Conservation (phyloP, 2,329 filamentous ascomycete genomes). For the Cladosporium oxysporum region DNA sequence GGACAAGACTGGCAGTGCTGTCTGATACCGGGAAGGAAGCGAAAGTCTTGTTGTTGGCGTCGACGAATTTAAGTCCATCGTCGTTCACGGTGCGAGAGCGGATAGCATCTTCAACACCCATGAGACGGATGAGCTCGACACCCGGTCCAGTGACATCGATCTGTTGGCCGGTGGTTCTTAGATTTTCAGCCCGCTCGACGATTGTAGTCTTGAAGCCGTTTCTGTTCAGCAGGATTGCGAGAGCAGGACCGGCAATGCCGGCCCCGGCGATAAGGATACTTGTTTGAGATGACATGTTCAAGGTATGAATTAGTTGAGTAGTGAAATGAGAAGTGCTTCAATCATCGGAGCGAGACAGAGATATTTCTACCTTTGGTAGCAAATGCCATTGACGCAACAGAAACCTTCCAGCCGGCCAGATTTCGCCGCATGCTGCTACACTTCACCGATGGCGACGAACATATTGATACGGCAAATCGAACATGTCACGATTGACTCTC, state of each 20-base stretch:
- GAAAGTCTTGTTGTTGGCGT: constrained; percentile 27
- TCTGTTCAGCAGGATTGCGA: constrained; percentile 31
- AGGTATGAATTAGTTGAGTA: background rate
- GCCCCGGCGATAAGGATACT: constrained; percentile 34
- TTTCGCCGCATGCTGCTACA: background rate
- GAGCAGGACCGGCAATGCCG: constrained; percentile 33
- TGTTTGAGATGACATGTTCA: constrained; percentile 21
- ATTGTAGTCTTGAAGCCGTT: constrained; percentile 31
- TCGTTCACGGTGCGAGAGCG: constrained; percentile 31
- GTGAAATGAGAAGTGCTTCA: background rate
- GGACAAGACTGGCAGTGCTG: constrained; percentile 32
- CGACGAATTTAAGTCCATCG: constrained; percentile 35
- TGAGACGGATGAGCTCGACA: constrained; percentile 31
- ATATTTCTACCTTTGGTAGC: background rate
- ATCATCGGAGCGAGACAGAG: background rate
- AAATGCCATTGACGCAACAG: constrained; percentile 1
- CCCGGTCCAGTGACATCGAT: constrained; percentile 37
- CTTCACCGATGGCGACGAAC: background rate
- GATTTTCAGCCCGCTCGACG: constrained; percentile 30
- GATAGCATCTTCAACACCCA: constrained; percentile 35
- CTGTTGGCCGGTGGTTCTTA: constrained; percentile 34
- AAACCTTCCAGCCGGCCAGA: background rate
- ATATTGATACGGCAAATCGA: background rate
- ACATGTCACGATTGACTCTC: background rate
- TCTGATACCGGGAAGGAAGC: constrained; percentile 29